These are phyloP conservation scores for Niebla homalea DNA, from an alignment of 495 filamentous ascomycete species.

Conservation along the genomic window DNA sequence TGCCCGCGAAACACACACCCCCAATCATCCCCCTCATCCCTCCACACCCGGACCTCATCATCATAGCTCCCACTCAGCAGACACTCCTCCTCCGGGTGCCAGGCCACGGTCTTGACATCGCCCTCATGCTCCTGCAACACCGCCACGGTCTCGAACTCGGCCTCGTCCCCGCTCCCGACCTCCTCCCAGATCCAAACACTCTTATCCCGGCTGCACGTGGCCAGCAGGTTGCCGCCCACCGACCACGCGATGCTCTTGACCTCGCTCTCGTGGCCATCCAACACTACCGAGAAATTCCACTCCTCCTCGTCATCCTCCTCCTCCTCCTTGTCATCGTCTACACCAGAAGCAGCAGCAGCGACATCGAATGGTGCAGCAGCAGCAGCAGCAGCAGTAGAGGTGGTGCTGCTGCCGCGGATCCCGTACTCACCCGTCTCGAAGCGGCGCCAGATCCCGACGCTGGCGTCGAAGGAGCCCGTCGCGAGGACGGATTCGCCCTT, in stretches of 20 bases:
- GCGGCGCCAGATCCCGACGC: conserved; percentile 75
- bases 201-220: conserved; percentile 85
- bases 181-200: conserved; percentile 99
- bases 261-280: conserved; percentile 90
- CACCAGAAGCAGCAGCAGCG: background rate
- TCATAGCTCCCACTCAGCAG: conserved; percentile 84
- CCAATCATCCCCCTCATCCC: conserved; percentile 90
- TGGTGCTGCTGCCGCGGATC: background rate
- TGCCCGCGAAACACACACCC: conserved; percentile 43
- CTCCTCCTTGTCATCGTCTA: conserved; percentile 5
- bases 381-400: conserved; percentile 31
- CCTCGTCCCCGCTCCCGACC: conserved; percentile 54
- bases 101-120: conserved; percentile 86
- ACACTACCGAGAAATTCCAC: conserved; percentile 75
- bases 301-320: conserved; percentile 53
- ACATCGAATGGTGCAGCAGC: conserved; percentile 12
- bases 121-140: conserved; percentile 88
- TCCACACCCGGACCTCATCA: conserved; percentile 76
- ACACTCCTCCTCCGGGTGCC: conserved; percentile 73
- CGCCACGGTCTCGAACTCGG: conserved; percentile 91
- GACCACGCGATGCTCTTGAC: conserved; percentile 79
- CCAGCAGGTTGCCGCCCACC: conserved; percentile 64
- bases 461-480: conserved; percentile 82
- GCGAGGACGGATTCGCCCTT: conserved; percentile 61
- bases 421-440: conserved; percentile 6